A percentile compares a stretch with the other conserved stretches of the same genome.
Conservation (phyloP, 805 yeast genomes). For the Jamesozyma spencerorum region DNA sequence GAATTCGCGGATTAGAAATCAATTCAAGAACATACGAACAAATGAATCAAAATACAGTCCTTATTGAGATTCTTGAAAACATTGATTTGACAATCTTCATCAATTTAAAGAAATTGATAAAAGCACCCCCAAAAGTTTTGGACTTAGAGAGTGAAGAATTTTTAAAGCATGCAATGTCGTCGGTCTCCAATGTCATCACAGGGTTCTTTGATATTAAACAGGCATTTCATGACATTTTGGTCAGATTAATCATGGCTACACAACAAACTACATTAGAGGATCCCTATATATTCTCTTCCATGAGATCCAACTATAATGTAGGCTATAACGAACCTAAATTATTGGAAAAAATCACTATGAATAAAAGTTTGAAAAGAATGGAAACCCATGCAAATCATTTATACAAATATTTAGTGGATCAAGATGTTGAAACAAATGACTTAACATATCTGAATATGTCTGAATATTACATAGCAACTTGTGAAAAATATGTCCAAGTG, state of each 20-base stretch:
- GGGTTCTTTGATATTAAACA: constrained; percentile 74
- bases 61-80: constrained; percentile 25
- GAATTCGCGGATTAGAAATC: constrained; percentile 14
- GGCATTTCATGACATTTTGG: constrained; percentile 50
- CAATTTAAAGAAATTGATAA: constrained; percentile 20
- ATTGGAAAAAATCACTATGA: constrained; percentile 4
- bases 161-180: constrained; percentile 23
- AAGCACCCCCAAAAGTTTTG: constrained; percentile 10
- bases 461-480: constrained; percentile 23
- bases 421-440: constrained; percentile 36
- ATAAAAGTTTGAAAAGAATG: constrained; percentile 6
- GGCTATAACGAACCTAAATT: constrained; percentile 25
- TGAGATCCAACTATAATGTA: constrained; percentile 43
- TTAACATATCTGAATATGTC: constrained; percentile 30
- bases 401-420: constrained; percentile 37
- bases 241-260: constrained; percentile 53
- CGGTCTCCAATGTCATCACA: constrained; percentile 31
- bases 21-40: constrained; percentile 28
- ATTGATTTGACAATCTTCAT: constrained; percentile 27
- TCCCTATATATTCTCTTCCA: constrained; percentile 61
- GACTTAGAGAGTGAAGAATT: constrained; percentile 28
- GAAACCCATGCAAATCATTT: constrained; percentile 32
- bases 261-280: constrained; percentile 64
- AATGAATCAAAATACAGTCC: constrained; percentile 21
- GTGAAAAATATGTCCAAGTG: constrained; percentile 30